Evolutionary conservation across 2,329 filamentous ascomycete species (phyloP), one percentile per base, ranked within the genome.

Genomic region (Sclerotinia trifoliorum): DNA sequence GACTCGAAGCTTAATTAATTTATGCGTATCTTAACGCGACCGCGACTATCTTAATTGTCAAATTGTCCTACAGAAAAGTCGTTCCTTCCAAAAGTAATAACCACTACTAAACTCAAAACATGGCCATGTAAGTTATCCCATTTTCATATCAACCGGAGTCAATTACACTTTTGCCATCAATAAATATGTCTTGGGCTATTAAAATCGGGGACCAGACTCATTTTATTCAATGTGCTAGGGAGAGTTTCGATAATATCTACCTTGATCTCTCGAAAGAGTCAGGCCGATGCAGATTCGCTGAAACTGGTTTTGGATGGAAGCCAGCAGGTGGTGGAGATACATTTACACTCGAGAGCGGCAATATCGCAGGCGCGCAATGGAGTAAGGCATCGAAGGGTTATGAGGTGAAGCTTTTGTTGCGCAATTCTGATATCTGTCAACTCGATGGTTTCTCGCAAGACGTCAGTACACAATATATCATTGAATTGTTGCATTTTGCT

Each of bases 231-330:
- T 21, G 15, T 13, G 29, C 39, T 49, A 90, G 87, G 74, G 95
- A 99, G 87, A 95, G 90, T 78, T 99, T 99, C 81, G 94, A 98
- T 78, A 93, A 93, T 81, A 97, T 98, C 82, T 94, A 95, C 81
- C 88, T 99, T 75, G 94, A 99, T 79, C 87, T 99, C 70, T 97
- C 94, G 75, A 95, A 93, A 80, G 90, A 95, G 80, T 86, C 89
- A 69, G 95, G 95, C 74, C 95, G 94, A 82, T 97, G 94, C 82
- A 89, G 95, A 78, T 94, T 99, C 77, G 94, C 94, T 71, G 94
- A 98, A 79, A 94, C 89, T 65, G 95, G 95, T 70, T 87, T 98
- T 75, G 95, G 94, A 67, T 99, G 96, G 96, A 97, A 96, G 81
- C 93, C 94, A 39, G 86, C 88, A 5, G 88, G 88, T 65, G 93